Base-by-base conservation (phyloP, 1,284 basidiomycete species). In the Phellopilus nigrolimitatus region DNA sequence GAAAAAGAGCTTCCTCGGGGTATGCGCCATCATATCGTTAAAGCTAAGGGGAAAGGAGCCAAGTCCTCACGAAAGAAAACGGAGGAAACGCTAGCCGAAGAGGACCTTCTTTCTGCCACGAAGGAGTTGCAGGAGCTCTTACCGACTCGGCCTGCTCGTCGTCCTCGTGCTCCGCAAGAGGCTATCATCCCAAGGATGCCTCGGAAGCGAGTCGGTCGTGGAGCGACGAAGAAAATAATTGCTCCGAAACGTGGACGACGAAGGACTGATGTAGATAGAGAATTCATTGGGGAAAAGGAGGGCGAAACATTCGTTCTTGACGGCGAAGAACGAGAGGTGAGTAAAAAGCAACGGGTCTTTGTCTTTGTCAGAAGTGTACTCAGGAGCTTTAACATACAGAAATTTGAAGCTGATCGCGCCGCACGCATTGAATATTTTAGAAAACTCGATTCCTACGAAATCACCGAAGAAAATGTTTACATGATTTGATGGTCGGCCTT, bases 401-500 rank as follows among this genome's bases (percentile, higher is more conserved):
- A 52, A 46, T 52, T 39, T 24, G 43, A 46, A 9, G 17, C 25
- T 7, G 44, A 39, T 8, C 43, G 51, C 4, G 51, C 44, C 15
- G 43, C n/a, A 40, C 36, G 51, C 2, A 3, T n/a, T 8, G 43
- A 52, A 41, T 52, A 52, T n/a, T 52, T 52, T 25, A 39, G n/a
- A n/a, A 15, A 41, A 4, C 42, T 52, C 6, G 51, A 52, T 24
- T 24, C 41, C 22, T 52, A 52, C 36, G 38, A 47, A 25, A 40
- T 52, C 36, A 37, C 44, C 9, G 38, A 52, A 34, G 51, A 52
- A n/a, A 52, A 45, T 10, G 44, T 52, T 2, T 52, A 47, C 38
- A 31, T 52, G 17, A 47, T 52, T 24, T 52, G 45, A 47, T 30
- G 37, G 21, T 30, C n/a, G n/a, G n/a, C n/a, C n/a, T n/a, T n/a